Evolutionary conservation across 1,139 yeast genomes (phyloP), one percentile per base, ranked within the genome.

Genomic region (Geotrichum australiense): DNA sequence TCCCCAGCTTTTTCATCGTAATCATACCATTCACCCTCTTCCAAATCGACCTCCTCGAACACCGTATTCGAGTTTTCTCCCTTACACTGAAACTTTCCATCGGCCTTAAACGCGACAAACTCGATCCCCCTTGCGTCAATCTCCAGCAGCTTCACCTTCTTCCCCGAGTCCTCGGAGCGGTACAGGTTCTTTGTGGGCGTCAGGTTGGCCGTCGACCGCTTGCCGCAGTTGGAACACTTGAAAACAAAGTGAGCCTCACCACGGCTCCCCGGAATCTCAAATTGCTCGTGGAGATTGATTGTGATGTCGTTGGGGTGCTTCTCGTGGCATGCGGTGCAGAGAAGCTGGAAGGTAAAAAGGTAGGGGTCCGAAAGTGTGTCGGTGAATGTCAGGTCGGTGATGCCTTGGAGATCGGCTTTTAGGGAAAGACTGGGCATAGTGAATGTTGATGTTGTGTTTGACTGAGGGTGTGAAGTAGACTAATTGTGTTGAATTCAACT

Each of bases 11-110:
- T 75, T 47, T 91, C 97, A 58, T 91, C 97, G 58, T 89, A 93
- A 56, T 91, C 98, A 59, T 80, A 91, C 94, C 96, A 89, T 58
- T 91, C 97, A 35, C 74, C 77, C 31, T 86, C 96, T 32, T 71
- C 74, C 40, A 86, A 63, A 45, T 80, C 86, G n/a, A 86, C 73
- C 16, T 80, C 86, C 10, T 58, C 59, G 53, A 83, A 84, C 44
- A 58, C 62, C 1, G 83, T 69, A 7, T 63, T 60, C 2, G 76
- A 62, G 14, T 74, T 78, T 6, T 61, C 64, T 3, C 85, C 84
- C 34, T 61, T 64, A 46, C 89, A 84, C 37, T 65, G 64, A 58
- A 86, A 84, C 39, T 65, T 66, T 1, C 94, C 62, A 31, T 70
- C 73, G 0, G 94, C 83, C 20, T 75, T 63, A 55, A 85, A 87